Percentiles rank a stretch among this genome's conserved stretches.
These are phyloP conservation scores for Penicillium paxilli DNA, from an alignment of 495 filamentous ascomycete species.

Conservation along the genomic window DNA sequence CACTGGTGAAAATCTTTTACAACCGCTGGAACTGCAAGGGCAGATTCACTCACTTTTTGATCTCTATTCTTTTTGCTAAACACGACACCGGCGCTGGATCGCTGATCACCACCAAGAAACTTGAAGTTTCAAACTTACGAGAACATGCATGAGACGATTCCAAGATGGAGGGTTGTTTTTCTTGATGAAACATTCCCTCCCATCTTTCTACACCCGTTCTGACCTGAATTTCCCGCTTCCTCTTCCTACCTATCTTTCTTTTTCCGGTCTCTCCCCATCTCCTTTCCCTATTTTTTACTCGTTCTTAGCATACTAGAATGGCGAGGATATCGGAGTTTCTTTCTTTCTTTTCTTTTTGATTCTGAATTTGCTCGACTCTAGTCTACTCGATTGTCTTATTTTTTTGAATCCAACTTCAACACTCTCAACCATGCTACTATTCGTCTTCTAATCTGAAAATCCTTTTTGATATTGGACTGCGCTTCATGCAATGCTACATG, in stretches of 20 bases:
- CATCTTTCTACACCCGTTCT: neutral
- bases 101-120: neutral
- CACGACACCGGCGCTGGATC: constrained; percentile 17
- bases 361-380: neutral
- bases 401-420: neutral
- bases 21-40: neutral
- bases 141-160: constrained; percentile 3
- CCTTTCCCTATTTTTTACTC: neutral
- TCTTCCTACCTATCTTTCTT: neutral
- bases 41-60: neutral
- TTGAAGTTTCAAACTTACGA: neutral
- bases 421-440: neutral
- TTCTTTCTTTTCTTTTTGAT: neutral
- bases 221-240: neutral
- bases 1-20: neutral
- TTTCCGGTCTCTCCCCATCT: neutral
- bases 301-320: constrained; percentile 19
- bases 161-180: neutral
- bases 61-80: constrained; percentile 6
- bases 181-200: neutral
- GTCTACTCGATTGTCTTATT: neutral
- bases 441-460: neutral
- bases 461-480: neutral
- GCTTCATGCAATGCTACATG: constrained; percentile 16
- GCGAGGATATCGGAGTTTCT: constrained; percentile 16